phyloP scores from a whole-genome alignment of 2,329 filamentous ascomycete species.

The Tolypocladium amazonense region DNA sequence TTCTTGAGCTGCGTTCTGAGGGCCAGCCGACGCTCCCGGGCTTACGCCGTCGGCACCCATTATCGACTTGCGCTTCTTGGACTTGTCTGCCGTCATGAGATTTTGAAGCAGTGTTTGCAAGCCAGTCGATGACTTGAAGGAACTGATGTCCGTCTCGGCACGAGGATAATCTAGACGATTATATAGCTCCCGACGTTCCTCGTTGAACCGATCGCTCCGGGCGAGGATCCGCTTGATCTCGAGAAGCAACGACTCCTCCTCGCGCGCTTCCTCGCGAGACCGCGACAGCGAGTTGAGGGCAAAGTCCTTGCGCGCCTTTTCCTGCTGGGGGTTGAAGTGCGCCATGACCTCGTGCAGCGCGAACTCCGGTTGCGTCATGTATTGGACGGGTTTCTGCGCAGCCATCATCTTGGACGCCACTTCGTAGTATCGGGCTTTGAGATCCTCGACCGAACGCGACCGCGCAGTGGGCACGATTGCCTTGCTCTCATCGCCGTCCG shows the following conservation, averaged over 20 bases:
- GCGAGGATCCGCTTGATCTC: constrained; percentile 89
- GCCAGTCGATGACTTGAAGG: constrained; percentile 73
- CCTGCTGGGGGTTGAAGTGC: constrained; percentile 73
- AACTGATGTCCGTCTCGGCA: constrained; percentile 56
- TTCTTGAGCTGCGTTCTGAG: constrained; percentile 25
- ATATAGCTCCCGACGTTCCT: constrained; percentile 81
- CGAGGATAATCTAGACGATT: constrained; percentile 74
- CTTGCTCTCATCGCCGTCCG: constrained; percentile 35
- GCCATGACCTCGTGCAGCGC: constrained; percentile 73
- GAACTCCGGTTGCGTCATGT: constrained; percentile 82
- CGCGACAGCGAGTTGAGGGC: constrained; percentile 70
- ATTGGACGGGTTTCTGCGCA: constrained; percentile 66
- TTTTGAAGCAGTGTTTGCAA: constrained; percentile 73
- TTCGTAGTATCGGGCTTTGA: constrained; percentile 86
- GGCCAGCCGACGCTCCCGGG: constrained; percentile 28
- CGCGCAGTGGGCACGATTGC: constrained; percentile 43
- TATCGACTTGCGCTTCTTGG: constrained; percentile 74
- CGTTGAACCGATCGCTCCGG: constrained; percentile 74
- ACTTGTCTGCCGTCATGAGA: constrained; percentile 73
- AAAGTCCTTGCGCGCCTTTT: constrained; percentile 73
- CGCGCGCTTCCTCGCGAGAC: constrained; percentile 76
- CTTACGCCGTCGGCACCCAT: constrained; percentile 47
- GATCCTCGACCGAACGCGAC: constrained; percentile 68
- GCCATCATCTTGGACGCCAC: constrained; percentile 77
- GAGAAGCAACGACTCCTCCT: constrained; percentile 80